Evolutionary conservation across 176 grass and related monocot species (phyloP).

Genomic region (Pontederia crassipes): DNA sequence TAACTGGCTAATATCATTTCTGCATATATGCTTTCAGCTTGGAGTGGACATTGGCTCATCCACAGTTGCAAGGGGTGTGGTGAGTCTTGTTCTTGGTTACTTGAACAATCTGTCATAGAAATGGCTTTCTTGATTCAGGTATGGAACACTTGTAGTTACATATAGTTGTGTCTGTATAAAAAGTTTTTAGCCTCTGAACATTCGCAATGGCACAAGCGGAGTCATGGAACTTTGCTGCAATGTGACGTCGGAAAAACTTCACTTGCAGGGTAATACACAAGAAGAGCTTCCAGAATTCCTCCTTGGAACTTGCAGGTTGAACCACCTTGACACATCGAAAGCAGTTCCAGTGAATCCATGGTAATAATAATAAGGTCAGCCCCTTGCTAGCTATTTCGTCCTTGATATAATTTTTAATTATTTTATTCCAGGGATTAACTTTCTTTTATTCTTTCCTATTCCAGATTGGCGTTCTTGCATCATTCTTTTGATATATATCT

Average conservation of each 20-base stretch:
- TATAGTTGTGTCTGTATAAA: too few relatives aligned
- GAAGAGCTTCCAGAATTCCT: conserved; percentile 93
- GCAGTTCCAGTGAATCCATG: conserved; percentile 44
- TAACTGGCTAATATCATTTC: too few relatives aligned
- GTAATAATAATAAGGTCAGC: neutral
- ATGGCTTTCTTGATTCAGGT: conserved; percentile 21
- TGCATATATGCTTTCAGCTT: conserved; percentile 1
- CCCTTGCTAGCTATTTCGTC: too few relatives aligned
- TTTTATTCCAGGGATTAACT: too few relatives aligned
- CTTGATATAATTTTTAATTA: too few relatives aligned
- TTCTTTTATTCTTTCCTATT: too few relatives aligned
- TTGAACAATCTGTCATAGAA: conserved; percentile 19
- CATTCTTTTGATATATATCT: too few relatives aligned
- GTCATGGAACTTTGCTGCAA: too few relatives aligned
- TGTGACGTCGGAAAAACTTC: too few relatives aligned
- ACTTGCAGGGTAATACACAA: conserved; percentile 60
- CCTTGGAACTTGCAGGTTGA: conserved; percentile 76
- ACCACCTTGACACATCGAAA: conserved; percentile 75
- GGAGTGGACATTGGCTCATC: conserved; percentile 10
- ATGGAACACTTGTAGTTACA: neutral
- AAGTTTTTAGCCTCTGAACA: too few relatives aligned
- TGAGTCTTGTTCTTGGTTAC: conserved; percentile 18
- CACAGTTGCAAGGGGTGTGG: conserved; percentile 16
- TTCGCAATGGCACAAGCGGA: too few relatives aligned
- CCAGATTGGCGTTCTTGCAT: too few relatives aligned